A percentile compares a stretch with the other conserved stretches of the same genome.
Conservation (phyloP, 2,329 filamentous ascomycete species). For the Sporothrix sp. region DNA sequence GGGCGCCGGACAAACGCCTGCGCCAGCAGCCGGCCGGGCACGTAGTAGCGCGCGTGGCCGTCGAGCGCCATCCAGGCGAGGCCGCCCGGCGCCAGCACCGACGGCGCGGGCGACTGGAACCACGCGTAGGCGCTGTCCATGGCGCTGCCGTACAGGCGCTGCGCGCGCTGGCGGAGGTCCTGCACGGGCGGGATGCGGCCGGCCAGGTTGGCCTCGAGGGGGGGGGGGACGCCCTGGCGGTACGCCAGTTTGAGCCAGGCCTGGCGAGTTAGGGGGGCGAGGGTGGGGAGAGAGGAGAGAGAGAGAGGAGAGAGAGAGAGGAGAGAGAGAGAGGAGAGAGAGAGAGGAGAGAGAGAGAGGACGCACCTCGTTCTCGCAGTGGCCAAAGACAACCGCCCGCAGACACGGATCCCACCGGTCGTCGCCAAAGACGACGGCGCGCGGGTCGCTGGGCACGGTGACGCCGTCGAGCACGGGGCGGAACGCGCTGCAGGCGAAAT, state of each 20-base stretch:
- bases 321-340: neutral
- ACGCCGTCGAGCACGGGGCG: neutral
- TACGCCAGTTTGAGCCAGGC: constrained; percentile 3
- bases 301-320: neutral
- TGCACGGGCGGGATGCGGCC: neutral
- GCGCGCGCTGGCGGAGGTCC: neutral
- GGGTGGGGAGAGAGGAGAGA: neutral
- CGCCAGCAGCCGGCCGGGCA: neutral
- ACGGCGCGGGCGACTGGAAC: neutral
- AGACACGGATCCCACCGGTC: neutral
- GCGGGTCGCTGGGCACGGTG: neutral
- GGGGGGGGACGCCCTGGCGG: neutral
- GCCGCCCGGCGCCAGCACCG: neutral
- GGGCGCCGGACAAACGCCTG: neutral
- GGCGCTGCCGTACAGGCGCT: neutral
- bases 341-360: neutral
- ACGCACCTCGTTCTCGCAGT: constrained; percentile 2
- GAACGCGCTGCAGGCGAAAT: constrained; percentile 1
- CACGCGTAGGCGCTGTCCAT: neutral
- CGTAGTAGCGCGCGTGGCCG: constrained; percentile 1
- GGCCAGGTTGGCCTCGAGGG: neutral
- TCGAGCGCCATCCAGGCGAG: neutral
- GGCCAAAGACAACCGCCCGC: neutral
- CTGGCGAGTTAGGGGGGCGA: neutral
- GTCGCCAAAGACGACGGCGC: neutral